phyloP scores from a whole-genome alignment of 495 filamentous ascomycete species.

The Neurospora sp. region DNA sequence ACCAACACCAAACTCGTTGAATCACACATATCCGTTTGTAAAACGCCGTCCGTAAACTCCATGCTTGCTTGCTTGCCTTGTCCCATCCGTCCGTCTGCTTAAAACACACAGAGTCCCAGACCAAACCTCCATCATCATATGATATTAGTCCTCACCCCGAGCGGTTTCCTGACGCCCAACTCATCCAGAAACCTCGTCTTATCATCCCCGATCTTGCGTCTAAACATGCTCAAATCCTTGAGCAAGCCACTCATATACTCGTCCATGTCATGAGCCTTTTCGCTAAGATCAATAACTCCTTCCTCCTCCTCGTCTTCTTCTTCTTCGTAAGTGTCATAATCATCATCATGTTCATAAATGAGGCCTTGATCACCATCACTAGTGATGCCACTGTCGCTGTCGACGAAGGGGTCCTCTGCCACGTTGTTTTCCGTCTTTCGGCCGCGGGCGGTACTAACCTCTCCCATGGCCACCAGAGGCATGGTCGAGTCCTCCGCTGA shows the following conservation, averaged over 20 bases:
- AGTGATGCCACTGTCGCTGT: neutral
- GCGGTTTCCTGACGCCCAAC: constrained; percentile 13
- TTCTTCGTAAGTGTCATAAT: constrained; percentile 14
- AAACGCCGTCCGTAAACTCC: neutral
- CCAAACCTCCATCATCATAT: constrained; percentile 8
- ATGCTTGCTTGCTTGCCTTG: neutral
- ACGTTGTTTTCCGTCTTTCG: neutral
- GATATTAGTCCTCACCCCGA: constrained; percentile 18
- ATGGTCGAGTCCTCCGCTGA: neutral
- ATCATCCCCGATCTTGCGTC: constrained; percentile 74
- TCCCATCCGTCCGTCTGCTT: neutral
- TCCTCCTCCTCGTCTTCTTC: constrained; percentile 16
- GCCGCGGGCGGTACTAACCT: neutral
- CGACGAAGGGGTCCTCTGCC: neutral
- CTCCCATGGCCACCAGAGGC: neutral
- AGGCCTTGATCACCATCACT: neutral
- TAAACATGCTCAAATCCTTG: constrained; percentile 70
- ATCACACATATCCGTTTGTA: neutral
- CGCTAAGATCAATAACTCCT: neutral
- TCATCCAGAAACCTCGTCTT: constrained; percentile 40
- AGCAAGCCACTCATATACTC: constrained; percentile 60
- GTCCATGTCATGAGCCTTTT: constrained; percentile 50
- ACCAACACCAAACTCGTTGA: neutral
- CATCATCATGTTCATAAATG: constrained; percentile 5
- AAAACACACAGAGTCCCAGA: neutral